These are phyloP conservation scores for Cicer chorassanicum DNA, from an alignment of 306 rosid species.

Conservation along the genomic window DNA sequence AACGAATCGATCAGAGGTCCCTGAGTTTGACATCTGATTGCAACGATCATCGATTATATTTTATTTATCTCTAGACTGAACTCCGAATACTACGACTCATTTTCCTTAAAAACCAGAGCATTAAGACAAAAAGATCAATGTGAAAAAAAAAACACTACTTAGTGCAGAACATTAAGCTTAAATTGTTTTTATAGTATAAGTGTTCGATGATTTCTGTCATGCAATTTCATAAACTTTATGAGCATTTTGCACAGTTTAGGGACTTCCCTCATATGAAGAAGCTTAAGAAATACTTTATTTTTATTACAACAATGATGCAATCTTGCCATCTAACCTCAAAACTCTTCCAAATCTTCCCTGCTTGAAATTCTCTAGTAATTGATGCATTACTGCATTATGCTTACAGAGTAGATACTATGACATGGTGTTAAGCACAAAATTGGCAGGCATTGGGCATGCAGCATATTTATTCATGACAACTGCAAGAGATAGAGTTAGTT, in stretches of 20 bases:
- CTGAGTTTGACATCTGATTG: too few species aligned
- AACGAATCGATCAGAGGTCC: too few species aligned
- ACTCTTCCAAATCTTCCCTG: conserved; percentile 1
- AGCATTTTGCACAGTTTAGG: background rate
- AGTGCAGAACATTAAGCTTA: background rate
- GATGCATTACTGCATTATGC: conserved; percentile 38
- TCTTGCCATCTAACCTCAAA: conserved; percentile 17
- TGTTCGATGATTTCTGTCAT: conserved; percentile 6
- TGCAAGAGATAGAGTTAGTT: conserved; percentile 88
- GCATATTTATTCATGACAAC: conserved; percentile 83
- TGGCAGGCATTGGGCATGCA: conserved; percentile 92
- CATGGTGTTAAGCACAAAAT: conserved; percentile 86
- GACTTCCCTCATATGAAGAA: conserved; percentile 21
- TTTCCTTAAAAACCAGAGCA: too few species aligned
- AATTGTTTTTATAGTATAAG: background rate
- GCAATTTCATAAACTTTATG: conserved; percentile 2
- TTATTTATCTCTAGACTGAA: too few species aligned
- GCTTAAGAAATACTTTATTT: conserved; percentile 25
- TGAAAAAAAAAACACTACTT: background rate
- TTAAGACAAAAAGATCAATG: background rate
- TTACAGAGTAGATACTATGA: conserved; percentile 88
- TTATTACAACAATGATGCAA: conserved; percentile 20
- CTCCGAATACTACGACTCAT: too few species aligned
- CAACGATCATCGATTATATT: too few species aligned
- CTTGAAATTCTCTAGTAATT: conserved; percentile 14